These are phyloP conservation scores for Bryoerythrophyllum caledonicum DNA, from an alignment of 225 moss, liverwort and hornwort species.

Conservation along the genomic window DNA sequence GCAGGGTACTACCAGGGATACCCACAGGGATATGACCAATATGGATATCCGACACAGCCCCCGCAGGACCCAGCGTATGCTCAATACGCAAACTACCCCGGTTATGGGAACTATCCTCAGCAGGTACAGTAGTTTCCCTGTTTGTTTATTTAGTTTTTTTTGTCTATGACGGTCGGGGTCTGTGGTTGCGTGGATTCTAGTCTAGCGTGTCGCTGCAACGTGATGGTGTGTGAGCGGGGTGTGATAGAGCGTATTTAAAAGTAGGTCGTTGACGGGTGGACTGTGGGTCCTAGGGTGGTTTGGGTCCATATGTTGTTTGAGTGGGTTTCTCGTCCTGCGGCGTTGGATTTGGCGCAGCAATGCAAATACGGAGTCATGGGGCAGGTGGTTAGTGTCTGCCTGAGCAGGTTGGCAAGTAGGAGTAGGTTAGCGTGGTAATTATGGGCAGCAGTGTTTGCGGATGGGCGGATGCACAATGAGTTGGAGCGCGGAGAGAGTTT, in stretches of 20 bases:
- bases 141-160: neutral
- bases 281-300: neutral
- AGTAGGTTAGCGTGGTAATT: neutral
- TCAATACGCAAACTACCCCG: slow-evolving; percentile 86
- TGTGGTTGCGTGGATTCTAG: slow-evolving; percentile 23
- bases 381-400: slow-evolving; percentile 14
- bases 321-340: neutral
- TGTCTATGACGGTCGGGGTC: slow-evolving; percentile 19
- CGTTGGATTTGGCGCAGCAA: slow-evolving; percentile 11
- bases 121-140: slow-evolving; percentile 71
- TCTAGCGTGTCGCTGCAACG: slow-evolving; percentile 8
- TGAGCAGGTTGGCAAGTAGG: slow-evolving; percentile 15
- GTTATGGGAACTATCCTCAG: slow-evolving; percentile 96
- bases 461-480: slow-evolving; percentile 8
- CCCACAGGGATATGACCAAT: slow-evolving; percentile 88
- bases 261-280: slow-evolving; percentile 7
- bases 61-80: slow-evolving; percentile 93
- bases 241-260: neutral
- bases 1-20: slow-evolving; percentile 88
- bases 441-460: slow-evolving; percentile 20
- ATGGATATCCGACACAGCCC: slow-evolving; percentile 84
- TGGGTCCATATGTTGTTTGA: slow-evolving; percentile 15
- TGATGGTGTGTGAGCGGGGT: slow-evolving; percentile 10
- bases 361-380: slow-evolving; percentile 21
- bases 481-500: neutral